A percentile compares a stretch with the other conserved stretches of the same genome.
phyloP scores from a whole-genome alignment of 2,329 filamentous ascomycete genomes.

The Trichophyton rubrum region DNA sequence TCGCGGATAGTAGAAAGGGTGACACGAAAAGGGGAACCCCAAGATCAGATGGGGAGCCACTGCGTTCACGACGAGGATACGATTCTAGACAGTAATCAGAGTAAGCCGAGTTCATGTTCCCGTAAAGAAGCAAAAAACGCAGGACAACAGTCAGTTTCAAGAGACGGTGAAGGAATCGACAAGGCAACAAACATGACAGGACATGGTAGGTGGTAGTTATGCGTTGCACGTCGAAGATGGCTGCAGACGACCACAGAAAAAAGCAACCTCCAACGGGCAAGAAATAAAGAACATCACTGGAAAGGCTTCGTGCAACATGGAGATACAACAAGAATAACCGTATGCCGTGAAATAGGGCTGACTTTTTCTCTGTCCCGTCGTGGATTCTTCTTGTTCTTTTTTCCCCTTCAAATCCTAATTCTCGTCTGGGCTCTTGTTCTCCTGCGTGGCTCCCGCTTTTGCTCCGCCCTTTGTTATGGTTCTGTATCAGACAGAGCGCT shows the following conservation, averaged over 20 bases:
- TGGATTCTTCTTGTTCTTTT: neutral
- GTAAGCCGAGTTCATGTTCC: neutral
- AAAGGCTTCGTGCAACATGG: slow-evolving; percentile 3
- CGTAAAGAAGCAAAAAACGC: neutral
- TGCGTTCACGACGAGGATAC: neutral
- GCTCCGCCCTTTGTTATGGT: neutral
- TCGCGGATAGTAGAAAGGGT: neutral
- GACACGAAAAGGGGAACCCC: neutral
- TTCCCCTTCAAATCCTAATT: neutral
- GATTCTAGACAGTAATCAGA: neutral
- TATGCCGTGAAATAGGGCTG: slow-evolving; percentile 1
- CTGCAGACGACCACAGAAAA: neutral
- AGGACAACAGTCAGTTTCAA: neutral
- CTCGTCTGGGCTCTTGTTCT: neutral
- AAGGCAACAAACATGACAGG: slow-evolving; percentile 1
- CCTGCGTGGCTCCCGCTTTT: neutral
- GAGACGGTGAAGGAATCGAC: slow-evolving; percentile 1
- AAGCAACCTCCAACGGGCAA: slow-evolving; percentile 1
- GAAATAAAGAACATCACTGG: slow-evolving; percentile 2
- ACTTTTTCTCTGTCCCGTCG: neutral
- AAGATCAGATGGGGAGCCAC: neutral
- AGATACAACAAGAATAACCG: neutral
- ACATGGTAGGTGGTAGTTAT: neutral
- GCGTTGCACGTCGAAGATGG: neutral
- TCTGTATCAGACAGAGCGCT: neutral